Evolutionary conservation across 768 basidiomycete species (phyloP).

Genomic region (Termitomyces sp.): DNA sequence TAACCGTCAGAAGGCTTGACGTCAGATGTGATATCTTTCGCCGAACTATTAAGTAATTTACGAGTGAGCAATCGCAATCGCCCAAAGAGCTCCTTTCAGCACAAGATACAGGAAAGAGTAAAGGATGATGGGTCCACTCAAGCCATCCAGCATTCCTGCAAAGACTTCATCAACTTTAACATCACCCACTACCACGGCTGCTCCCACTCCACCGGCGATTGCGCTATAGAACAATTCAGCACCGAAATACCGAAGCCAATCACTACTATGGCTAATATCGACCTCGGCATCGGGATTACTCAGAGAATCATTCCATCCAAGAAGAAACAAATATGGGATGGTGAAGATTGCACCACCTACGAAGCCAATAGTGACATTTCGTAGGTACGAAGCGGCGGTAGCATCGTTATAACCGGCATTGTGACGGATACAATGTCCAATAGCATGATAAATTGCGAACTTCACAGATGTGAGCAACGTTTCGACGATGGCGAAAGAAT

Average conservation of each 20-base stretch:
- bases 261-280: not conserved
- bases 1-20: not conserved
- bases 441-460: constrained; percentile 14
- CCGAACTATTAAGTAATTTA: not conserved
- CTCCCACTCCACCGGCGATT: not conserved
- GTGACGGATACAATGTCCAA: constrained; percentile 5
- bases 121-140: not conserved
- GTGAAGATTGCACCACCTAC: constrained; percentile 16
- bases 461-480: constrained; percentile 16
- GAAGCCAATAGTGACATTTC: constrained; percentile 7
- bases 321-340: constrained; percentile 12
- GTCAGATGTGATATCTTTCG: not conserved
- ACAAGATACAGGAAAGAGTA: not conserved
- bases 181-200: not conserved
- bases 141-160: not conserved
- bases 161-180: not conserved
- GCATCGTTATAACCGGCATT: not conserved
- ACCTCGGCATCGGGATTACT: not conserved
- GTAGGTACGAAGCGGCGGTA: not conserved
- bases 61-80: not conserved
- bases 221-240: not conserved
- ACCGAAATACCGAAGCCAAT: not conserved
- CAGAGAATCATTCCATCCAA: not conserved
- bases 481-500: constrained; percentile 12
- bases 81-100: not conserved